Percentiles rank a stretch among this genome's conserved stretches.
These are phyloP conservation scores for Pontederia paniculata DNA, from an alignment of 176 grass and related monocot genomes.

Conservation along the genomic window DNA sequence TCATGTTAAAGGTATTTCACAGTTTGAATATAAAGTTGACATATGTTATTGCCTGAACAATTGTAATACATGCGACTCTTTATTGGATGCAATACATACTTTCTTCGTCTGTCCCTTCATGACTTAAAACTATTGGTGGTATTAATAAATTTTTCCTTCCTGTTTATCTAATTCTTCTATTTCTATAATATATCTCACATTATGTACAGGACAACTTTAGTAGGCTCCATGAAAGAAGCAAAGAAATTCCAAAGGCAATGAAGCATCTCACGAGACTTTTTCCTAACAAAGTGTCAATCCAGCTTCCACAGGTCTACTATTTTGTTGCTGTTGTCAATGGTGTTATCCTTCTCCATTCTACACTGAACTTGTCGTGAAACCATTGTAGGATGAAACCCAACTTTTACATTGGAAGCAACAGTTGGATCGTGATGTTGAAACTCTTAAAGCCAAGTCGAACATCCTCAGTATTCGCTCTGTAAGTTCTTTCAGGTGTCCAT, in stretches of 20 bases:
- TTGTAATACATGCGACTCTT: no score
- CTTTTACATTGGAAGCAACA: constrained; percentile 98
- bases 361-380: constrained; percentile 21
- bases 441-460: constrained; percentile 97
- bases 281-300: constrained; percentile 92
- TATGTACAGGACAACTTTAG: constrained; percentile 74
- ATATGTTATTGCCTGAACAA: no score
- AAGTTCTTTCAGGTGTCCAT: constrained; percentile 23
- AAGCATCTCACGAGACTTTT: constrained; percentile 94
- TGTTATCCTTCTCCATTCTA: constrained; percentile 10
- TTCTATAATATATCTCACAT: constrained; percentile 2
- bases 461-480: constrained; percentile 63
- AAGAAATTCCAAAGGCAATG: constrained; percentile 92
- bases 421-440: constrained; percentile 97
- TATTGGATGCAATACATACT: no score
- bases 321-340: constrained; percentile 16
- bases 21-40: no score
- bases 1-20: no score
- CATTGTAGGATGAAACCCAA: constrained; percentile 69
- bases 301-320: constrained; percentile 71
- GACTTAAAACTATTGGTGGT: no score
- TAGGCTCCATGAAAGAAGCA: constrained; percentile 86
- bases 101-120: no score
- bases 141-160: not conserved
- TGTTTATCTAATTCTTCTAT: not conserved